phyloP scores from a whole-genome alignment of 2,329 filamentous ascomycete genomes.

The Alternaria gaisen region DNA sequence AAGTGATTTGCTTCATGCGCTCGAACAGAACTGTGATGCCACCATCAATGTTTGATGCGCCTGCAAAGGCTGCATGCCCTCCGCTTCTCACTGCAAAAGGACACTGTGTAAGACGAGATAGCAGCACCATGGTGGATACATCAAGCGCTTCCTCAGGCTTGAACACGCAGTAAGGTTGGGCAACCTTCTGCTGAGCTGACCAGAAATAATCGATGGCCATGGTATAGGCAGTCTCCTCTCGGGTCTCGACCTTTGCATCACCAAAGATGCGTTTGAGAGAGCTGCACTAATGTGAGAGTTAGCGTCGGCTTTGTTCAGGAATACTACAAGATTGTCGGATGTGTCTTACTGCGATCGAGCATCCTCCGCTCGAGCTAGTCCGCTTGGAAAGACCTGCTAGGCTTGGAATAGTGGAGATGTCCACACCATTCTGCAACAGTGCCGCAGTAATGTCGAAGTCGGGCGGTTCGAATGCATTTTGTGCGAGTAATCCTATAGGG shows the following conservation, averaged over 20 bases:
- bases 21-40: slow-evolving; percentile 41
- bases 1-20: slow-evolving; percentile 33
- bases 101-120: slow-evolving; percentile 34
- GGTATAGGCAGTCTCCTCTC: slow-evolving; percentile 24
- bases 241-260: slow-evolving; percentile 21
- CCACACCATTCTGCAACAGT: slow-evolving; percentile 20
- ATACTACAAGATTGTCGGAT: not conserved
- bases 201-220: slow-evolving; percentile 32
- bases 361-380: slow-evolving; percentile 1
- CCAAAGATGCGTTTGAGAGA: slow-evolving; percentile 30
- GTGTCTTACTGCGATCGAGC: slow-evolving; percentile 24
- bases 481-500: not conserved
- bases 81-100: slow-evolving; percentile 53
- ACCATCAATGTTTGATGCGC: slow-evolving; percentile 38
- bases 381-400: not conserved
- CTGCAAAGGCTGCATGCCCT: slow-evolving; percentile 35
- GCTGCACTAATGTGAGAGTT: slow-evolving; percentile 25
- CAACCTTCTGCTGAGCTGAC: slow-evolving; percentile 32
- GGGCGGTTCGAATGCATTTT: slow-evolving; percentile 14
- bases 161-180: slow-evolving; percentile 39
- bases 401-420: slow-evolving; percentile 15
- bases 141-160: slow-evolving; percentile 28
- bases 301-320: not conserved
- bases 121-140: slow-evolving; percentile 28
- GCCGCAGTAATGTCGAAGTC: slow-evolving; percentile 22